Percentiles rank a stretch among this genome's conserved stretches.
Conservation (phyloP, 2,329 filamentous ascomycete species). For the Rutstroemia sp. region DNA sequence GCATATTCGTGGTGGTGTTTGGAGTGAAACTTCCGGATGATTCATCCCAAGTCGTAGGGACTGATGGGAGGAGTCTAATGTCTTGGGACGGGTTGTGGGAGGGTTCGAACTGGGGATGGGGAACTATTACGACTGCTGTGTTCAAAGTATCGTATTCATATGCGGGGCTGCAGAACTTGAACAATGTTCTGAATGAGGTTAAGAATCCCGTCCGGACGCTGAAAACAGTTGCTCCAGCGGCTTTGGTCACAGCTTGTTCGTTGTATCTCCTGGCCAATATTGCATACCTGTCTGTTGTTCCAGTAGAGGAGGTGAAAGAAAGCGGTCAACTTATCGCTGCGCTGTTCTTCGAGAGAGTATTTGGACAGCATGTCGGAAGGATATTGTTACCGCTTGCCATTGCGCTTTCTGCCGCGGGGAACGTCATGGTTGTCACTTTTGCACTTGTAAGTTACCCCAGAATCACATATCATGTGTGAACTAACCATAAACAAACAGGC, state of each 20-base stretch:
- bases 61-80: not conserved
- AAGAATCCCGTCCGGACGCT: constrained; percentile 49
- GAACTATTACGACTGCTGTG: constrained; percentile 47
- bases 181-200: constrained; percentile 51
- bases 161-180: constrained; percentile 46
- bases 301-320: constrained; percentile 46
- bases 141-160: constrained; percentile 51
- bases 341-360: constrained; percentile 49
- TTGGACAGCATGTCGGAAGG: constrained; percentile 36
- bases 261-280: constrained; percentile 52
- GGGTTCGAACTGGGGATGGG: constrained; percentile 62
- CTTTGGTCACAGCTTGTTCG: constrained; percentile 44
- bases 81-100: constrained; percentile 52
- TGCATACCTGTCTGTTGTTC: constrained; percentile 53
- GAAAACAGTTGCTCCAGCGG: constrained; percentile 47
- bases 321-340: constrained; percentile 49
- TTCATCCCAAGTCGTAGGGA: constrained; percentile 11
- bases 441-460: constrained; percentile 43
- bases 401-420: constrained; percentile 40
- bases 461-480: not conserved
- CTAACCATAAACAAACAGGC: constrained; percentile 32
- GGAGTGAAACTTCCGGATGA: constrained; percentile 23
- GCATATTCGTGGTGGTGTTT: constrained; percentile 50
- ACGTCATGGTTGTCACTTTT: constrained; percentile 43
- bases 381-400: constrained; percentile 39